These are phyloP conservation scores for Cladosporium sphaerospermum DNA, from an alignment of 2,329 filamentous ascomycete genomes.

Conservation along the genomic window DNA sequence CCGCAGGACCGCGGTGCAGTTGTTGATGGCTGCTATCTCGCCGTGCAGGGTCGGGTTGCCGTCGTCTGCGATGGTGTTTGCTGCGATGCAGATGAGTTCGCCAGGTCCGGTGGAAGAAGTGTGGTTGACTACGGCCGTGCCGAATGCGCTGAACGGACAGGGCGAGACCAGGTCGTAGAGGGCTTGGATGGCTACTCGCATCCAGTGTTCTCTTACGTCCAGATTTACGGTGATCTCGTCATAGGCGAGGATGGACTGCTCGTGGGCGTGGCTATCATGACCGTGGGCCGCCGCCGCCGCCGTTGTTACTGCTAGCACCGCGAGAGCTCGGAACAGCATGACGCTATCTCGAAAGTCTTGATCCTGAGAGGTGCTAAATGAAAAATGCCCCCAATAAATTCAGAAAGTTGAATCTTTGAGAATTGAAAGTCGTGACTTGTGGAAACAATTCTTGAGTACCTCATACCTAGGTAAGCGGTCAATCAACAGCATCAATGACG, in stretches of 20 bases:
- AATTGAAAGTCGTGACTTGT: too few species aligned
- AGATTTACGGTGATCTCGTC: slow-evolving; percentile 27
- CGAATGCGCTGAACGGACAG: slow-evolving; percentile 51
- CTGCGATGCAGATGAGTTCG: slow-evolving; percentile 46
- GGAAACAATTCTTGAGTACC: too few species aligned
- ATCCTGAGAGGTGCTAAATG: too few species aligned
- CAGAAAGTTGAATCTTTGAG: too few species aligned
- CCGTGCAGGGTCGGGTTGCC: slow-evolving; percentile 52
- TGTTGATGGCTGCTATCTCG: slow-evolving; percentile 50
- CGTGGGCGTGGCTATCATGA: not conserved
- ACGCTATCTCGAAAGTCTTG: too few species aligned
- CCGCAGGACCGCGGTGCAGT: slow-evolving; percentile 47
- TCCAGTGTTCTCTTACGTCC: slow-evolving; percentile 45
- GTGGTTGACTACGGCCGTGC: slow-evolving; percentile 52
- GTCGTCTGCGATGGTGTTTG: slow-evolving; percentile 39
- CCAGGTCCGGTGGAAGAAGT: slow-evolving; percentile 37
- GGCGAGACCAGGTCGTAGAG: slow-evolving; percentile 39
- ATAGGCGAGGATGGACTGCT: not conserved
- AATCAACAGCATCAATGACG: too few species aligned
- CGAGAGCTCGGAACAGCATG: not conserved
- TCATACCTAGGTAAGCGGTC: too few species aligned
- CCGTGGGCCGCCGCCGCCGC: slow-evolving; percentile 19
- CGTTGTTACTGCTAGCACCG: not conserved
- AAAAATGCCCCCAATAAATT: too few species aligned
- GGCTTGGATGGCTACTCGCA: slow-evolving; percentile 45